phyloP scores from a whole-genome alignment of 768 basidiomycete species.

The Russula abietina region DNA sequence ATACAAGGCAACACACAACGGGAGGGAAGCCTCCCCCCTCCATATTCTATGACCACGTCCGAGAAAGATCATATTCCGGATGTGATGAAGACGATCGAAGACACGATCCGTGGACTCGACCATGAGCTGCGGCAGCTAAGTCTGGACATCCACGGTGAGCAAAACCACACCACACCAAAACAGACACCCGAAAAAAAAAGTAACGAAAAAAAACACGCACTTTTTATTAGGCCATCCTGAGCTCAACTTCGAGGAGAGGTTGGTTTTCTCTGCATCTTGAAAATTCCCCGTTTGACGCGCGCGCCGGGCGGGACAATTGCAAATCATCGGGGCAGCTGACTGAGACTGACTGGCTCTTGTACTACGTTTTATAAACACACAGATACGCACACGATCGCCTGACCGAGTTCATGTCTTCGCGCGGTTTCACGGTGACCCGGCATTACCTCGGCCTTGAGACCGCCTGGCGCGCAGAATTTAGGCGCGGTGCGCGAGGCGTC shows the following conservation, averaged over 20 bases:
- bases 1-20: neutral
- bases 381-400: constrained; percentile 71
- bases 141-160: constrained; percentile 63
- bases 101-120: constrained; percentile 45
- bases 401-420: constrained; percentile 56
- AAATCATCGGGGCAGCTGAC: neutral
- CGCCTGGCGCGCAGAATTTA: constrained; percentile 73
- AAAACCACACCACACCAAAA: neutral
- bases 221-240: constrained; percentile 64
- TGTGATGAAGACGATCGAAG: constrained; percentile 49
- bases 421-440: constrained; percentile 65
- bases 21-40: constrained; percentile 21
- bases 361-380: neutral
- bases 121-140: constrained; percentile 56
- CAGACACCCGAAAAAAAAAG: neutral
- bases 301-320: too few species aligned
- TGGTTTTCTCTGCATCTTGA: constrained; percentile 26
- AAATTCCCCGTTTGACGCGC: neutral
- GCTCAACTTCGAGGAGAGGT: constrained; percentile 60
- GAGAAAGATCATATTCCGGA: constrained; percentile 28
- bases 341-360: too few species aligned
- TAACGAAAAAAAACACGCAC: neutral
- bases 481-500: constrained; percentile 45
- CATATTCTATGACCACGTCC: constrained; percentile 23
- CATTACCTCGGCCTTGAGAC: constrained; percentile 68